phyloP scores from a whole-genome alignment of 257 asterid species.

The Avicennia marina region DNA sequence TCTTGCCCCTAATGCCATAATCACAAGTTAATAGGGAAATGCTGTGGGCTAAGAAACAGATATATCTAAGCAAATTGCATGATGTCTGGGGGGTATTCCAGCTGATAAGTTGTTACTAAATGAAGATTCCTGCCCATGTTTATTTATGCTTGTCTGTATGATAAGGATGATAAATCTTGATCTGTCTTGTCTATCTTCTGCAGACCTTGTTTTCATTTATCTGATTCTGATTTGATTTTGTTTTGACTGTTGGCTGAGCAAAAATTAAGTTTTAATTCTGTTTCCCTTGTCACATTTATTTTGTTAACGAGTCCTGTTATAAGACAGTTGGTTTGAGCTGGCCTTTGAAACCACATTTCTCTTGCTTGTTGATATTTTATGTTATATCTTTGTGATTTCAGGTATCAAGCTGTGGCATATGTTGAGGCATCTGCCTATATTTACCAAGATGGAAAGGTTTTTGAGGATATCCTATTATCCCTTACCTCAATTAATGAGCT shows the following conservation, averaged over 20 bases:
- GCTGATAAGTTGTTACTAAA: too few relatives aligned
- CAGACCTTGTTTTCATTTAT: background rate
- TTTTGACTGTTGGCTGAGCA: too few relatives aligned
- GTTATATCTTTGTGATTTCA: constrained; percentile 31
- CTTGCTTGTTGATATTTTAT: constrained; percentile 11
- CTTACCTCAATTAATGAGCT: background rate
- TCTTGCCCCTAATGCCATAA: too few relatives aligned
- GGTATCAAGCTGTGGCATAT: constrained; percentile 95
- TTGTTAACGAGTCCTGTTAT: background rate
- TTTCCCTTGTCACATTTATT: background rate
- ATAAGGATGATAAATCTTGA: constrained; percentile 2
- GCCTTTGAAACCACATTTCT: background rate
- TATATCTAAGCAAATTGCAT: too few relatives aligned
- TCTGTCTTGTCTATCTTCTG: background rate
- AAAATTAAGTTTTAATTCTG: too few relatives aligned
- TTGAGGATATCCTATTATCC: background rate
- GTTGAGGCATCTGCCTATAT: constrained; percentile 96
- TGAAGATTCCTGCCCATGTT: too few relatives aligned
- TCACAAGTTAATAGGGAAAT: too few relatives aligned
- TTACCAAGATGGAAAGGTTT: constrained; percentile 98
- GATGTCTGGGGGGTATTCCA: too few relatives aligned
- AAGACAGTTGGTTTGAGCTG: background rate
- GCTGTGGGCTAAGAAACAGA: too few relatives aligned
- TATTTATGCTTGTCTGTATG: background rate
- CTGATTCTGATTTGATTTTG: background rate